Base-by-base conservation (phyloP, 78 protist genomes). In the Monosiga brevicollis region DNA sequence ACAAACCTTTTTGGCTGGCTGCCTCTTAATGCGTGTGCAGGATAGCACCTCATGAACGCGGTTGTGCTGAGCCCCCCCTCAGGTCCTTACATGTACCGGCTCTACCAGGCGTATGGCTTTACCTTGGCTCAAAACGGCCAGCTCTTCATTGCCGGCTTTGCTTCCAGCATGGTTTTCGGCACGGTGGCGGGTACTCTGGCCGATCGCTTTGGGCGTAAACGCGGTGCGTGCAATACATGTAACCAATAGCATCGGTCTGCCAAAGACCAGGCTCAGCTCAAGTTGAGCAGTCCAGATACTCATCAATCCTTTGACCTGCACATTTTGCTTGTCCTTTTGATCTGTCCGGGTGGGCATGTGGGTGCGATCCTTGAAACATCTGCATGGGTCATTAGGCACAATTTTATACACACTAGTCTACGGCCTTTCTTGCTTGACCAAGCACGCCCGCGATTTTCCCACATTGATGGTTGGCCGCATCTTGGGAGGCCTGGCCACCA, bases 51-150 rank as follows among this genome's bases (percentile, higher is more conserved):
- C 2, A 23, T 15, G 87, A 70, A 90, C 87, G 83, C 36, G 91
- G 94, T 26, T 97, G 94, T 88, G 94, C 97, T 97, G 83, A 95
- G 81, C 95, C 95, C n/a, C n/a, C n/a, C n/a, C n/a, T n/a, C n/a
- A n/a, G 99, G 99, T 0, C 97, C 97, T 15, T 95, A 95, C 79
- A 94, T 97, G 72, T 97, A 97, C 83, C 90, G 86, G 24, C 90
- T 97, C 34, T 97, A 97, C 83, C 86, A 88, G 49, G 41, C 83
- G 6, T 95, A 95, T 87, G 97, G 96, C 71, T 91, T 85, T 76
- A 15, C n/a, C 0, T 42, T 26, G 71, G n/a, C 22, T 72, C 73
- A 35, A 91, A 89, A 95, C 62, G 96, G 91, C 34, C 71, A 41
- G 36, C 87, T 97, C 35, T 97, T 95, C 79, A 71, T 96, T 10